Evolutionary conservation across 2,329 filamentous ascomycete genomes (phyloP).

Genomic region (Aspergillus viridinutans): DNA sequence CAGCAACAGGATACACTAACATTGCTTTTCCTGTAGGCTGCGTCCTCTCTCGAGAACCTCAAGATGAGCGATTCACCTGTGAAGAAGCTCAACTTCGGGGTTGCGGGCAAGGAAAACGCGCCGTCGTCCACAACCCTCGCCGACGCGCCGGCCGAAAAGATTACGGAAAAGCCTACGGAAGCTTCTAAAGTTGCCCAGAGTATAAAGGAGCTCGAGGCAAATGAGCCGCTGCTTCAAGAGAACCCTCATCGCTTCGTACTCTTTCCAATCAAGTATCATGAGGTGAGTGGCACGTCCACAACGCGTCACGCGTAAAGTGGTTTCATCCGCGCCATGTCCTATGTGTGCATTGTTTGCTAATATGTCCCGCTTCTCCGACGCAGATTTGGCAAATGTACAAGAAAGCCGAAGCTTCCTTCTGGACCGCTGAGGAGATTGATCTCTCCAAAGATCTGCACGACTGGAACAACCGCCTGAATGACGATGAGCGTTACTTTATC

Average conservation of each 20-base stretch:
- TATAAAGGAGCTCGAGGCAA: slow-evolving; percentile 65
- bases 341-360: slow-evolving; percentile 26
- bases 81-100: slow-evolving; percentile 80
- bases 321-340: slow-evolving; percentile 8
- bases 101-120: slow-evolving; percentile 77
- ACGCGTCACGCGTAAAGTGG: slow-evolving; percentile 68
- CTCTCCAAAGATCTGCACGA: slow-evolving; percentile 98
- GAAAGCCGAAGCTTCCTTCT: slow-evolving; percentile 99
- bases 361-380: slow-evolving; percentile 27
- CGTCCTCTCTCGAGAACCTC: slow-evolving; percentile 78
- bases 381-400: slow-evolving; percentile 99
- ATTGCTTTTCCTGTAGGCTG: slow-evolving; percentile 58
- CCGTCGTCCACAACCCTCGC: slow-evolving; percentile 49
- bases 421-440: slow-evolving; percentile 99
- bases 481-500: slow-evolving; percentile 97
- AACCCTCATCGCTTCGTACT: slow-evolving; percentile 95
- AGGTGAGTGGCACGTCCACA: slow-evolving; percentile 65
- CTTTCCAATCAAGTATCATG: slow-evolving; percentile 98
- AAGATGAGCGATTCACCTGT: slow-evolving; percentile 84
- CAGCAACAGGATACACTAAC: slow-evolving; percentile 32
- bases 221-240: slow-evolving; percentile 90
- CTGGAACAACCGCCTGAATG: slow-evolving; percentile 96
- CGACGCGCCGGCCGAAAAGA: slow-evolving; percentile 55
- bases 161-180: slow-evolving; percentile 42
- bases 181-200: slow-evolving; percentile 44